phyloP scores from a whole-genome alignment of 192 early-diverging fungal genomes.

The Entrophospora sp. region DNA sequence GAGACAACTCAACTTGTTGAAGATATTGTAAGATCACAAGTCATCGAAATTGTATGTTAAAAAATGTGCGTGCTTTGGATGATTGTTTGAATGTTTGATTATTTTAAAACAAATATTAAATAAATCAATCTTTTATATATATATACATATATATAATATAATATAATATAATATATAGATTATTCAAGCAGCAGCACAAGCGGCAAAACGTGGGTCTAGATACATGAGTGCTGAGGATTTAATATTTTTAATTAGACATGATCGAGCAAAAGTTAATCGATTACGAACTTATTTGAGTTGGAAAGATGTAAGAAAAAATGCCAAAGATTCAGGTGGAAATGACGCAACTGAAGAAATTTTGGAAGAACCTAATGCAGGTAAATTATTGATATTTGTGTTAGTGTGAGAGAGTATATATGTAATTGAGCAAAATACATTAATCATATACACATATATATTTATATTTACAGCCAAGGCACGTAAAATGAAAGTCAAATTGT shows the following conservation, averaged over 20 bases:
- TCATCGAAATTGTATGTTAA: constrained; percentile 85
- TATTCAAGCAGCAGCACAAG: constrained; percentile 79
- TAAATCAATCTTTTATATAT: too few relatives aligned
- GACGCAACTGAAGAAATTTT: constrained; percentile 43
- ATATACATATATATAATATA: too few relatives aligned
- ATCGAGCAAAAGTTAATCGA: constrained; percentile 86
- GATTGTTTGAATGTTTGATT: too few relatives aligned
- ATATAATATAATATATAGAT: constrained; percentile 36
- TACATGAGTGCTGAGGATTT: constrained; percentile 83
- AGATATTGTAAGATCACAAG: constrained; percentile 90
- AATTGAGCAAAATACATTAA: too few relatives aligned
- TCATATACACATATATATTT: too few relatives aligned
- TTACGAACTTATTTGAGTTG: constrained; percentile 84
- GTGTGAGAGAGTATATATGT: too few relatives aligned
- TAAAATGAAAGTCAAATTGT: constrained; percentile 66
- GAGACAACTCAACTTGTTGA: constrained; percentile 90
- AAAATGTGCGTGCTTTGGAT: too few relatives aligned
- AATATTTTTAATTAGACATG: constrained; percentile 94
- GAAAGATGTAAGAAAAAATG: constrained; percentile 93
- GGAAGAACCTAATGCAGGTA: constrained; percentile 42
- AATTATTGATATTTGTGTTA: too few relatives aligned
- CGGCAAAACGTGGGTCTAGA: constrained; percentile 69
- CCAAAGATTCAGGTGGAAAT: constrained; percentile 67
- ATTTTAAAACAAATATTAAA: too few relatives aligned
- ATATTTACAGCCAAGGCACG: constrained; percentile 39